phyloP scores from a whole-genome alignment of 2,329 filamentous ascomycete genomes.

The Trichoderma pleuroti region DNA sequence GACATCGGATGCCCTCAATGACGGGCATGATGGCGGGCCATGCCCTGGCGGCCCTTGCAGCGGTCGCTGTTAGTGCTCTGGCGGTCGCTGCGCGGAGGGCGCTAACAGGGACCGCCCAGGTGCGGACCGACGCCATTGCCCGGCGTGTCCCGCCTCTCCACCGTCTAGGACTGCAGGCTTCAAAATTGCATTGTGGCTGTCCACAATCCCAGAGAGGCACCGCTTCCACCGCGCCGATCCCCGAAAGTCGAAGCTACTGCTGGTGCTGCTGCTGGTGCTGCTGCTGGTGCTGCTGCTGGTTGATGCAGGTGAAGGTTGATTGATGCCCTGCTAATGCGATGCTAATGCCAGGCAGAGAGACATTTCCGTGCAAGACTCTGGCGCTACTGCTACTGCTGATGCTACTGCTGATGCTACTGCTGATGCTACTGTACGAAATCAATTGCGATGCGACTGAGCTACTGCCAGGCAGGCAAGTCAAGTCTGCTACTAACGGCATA shows the following conservation, averaged over 20 bases:
- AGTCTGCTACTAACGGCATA: background rate
- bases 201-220: background rate
- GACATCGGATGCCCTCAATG: too few relatives aligned
- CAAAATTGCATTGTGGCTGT: background rate
- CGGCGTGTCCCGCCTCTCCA: slow-evolving; percentile 8
- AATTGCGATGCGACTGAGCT: background rate
- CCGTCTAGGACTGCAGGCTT: background rate
- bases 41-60: background rate
- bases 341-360: background rate
- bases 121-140: slow-evolving; percentile 10
- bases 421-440: slow-evolving; percentile 3
- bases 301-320: background rate
- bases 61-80: background rate
- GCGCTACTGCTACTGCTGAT: background rate
- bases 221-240: background rate
- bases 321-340: background rate
- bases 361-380: background rate
- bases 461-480: background rate
- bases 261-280: background rate
- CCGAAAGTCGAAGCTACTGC: background rate
- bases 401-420: slow-evolving; percentile 7
- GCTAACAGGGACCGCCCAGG: slow-evolving; percentile 12
- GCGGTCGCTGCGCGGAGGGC: background rate
- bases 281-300: background rate
- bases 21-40: background rate